These are phyloP conservation scores for Cyberlindnera xylosilytica DNA, from an alignment of 805 yeast species.

Conservation along the genomic window DNA sequence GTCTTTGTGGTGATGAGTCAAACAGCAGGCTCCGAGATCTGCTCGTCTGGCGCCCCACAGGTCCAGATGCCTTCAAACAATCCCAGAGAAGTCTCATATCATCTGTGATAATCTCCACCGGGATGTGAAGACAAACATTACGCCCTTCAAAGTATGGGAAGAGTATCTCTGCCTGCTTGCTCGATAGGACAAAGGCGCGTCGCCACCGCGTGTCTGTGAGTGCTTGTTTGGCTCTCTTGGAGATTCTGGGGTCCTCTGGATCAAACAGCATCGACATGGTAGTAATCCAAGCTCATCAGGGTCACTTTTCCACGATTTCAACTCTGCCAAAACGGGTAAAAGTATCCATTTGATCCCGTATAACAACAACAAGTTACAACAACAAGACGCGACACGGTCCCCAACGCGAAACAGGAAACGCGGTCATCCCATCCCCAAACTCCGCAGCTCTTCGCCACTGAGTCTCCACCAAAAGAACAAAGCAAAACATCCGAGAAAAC, in stretches of 20 bases:
- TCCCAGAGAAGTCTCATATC: neutral
- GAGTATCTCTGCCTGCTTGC: neutral
- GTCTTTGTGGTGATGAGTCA: neutral
- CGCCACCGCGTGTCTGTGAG: neutral
- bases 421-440: no score
- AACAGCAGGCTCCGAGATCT: neutral
- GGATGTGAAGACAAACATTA: neutral
- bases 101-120: neutral
- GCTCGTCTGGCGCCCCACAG: neutral
- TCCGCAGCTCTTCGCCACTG: no score
- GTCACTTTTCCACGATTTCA: no score
- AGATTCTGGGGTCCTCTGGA: neutral
- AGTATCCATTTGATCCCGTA: neutral
- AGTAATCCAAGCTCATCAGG: neutral
- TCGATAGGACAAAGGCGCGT: neutral
- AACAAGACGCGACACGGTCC: no score
- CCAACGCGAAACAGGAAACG: no score
- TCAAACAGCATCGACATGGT: neutral
- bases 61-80: neutral
- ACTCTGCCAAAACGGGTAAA: neutral
- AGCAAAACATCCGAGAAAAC: neutral
- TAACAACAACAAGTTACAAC: no score
- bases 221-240: neutral
- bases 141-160: neutral
- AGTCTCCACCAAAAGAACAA: no score